Evolutionary conservation across 306 rosid species (phyloP).

Genomic region (Lathyrus aphaca): DNA sequence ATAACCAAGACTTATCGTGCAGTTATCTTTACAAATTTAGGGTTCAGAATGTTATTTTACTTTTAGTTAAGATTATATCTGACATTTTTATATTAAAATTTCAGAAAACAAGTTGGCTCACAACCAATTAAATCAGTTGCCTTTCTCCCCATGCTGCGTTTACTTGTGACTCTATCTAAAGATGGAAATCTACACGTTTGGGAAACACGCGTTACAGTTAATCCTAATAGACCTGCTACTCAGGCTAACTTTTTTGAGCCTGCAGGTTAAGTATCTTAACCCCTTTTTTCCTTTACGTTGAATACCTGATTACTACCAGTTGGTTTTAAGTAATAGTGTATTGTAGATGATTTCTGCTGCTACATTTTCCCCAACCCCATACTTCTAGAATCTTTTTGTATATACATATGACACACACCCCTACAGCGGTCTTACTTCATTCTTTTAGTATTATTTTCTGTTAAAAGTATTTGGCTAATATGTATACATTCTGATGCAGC

Average conservation of each 20-base stretch:
- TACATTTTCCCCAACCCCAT: constrained; percentile 16
- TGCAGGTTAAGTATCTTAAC: constrained; percentile 68
- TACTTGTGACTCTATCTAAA: constrained; percentile 82
- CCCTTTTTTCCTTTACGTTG: constrained; percentile 17
- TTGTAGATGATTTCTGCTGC: constrained; percentile 20
- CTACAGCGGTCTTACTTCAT: constrained; percentile 11
- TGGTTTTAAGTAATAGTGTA: constrained; percentile 19
- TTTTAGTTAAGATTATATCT: constrained; percentile 28
- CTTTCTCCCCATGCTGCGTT: constrained; percentile 86
- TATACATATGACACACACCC: background rate
- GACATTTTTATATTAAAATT: constrained; percentile 46
- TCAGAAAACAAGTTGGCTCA: constrained; percentile 93
- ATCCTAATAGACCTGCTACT: constrained; percentile 84
- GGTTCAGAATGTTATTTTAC: constrained; percentile 24
- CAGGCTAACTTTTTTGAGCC: constrained; percentile 90
- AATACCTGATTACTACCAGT: constrained; percentile 17
- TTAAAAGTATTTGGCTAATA: constrained; percentile 36
- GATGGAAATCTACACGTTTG: constrained; percentile 95
- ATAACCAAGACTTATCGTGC: constrained; percentile 18
- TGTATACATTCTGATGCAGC: constrained; percentile 58
- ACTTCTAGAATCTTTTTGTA: constrained; percentile 30
- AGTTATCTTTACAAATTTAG: constrained; percentile 13
- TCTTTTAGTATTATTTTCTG: constrained; percentile 24
- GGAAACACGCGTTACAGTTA: constrained; percentile 83
- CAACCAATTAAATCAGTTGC: constrained; percentile 90